Evolutionary conservation across 345 rosid genomes (phyloP), one percentile per base, ranked within the genome.

Genomic region (Trapa incisa): DNA sequence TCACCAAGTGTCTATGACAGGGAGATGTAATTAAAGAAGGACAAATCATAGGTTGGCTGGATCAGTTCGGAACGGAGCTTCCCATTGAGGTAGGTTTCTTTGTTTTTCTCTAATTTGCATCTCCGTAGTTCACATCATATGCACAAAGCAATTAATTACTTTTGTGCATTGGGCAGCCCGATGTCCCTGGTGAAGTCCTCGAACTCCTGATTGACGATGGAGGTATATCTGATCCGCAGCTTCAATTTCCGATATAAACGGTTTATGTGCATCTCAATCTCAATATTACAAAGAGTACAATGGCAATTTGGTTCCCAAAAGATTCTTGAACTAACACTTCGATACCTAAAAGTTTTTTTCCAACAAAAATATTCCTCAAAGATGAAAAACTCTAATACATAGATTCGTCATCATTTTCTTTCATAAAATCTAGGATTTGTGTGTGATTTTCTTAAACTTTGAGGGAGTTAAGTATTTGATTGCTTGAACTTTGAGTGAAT

Each of bases 1-100:
- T 70, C 29, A 42, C 53, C 10, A 36, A 33, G 58, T 61, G 47
- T 38, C 35, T 67, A 43, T 66, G 66, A 65, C 84, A 94, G 99
- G 99, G 99, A 74, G 89, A 81, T 79, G 52, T 71, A 58, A 83
- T 94, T 64, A 87, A 81, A 73, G 95, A 91, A 80, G 99, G 95
- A 47, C 97, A 94, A 68, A 82, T 87, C 16, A 82, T 94, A 72
- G 99, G 96, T 76, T 94, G 84, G 77, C 3, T 93, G 77, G 85
- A 87, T 78, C 96, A 87, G 75, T 77, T 88, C 74, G 92, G 92
- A 42, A 83, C 77, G 63, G 88, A 88, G 68, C 84, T 87, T 73
- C 95, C 96, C 33, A 88, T 94, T 64, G 88, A 74, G 94, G 99
- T 94, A 78, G 70, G 81, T 56, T 70, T 70, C 45, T 11, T 47